Base-by-base conservation (phyloP, 2,329 filamentous ascomycete genomes). In the Neofusicoccum sp. region DNA sequence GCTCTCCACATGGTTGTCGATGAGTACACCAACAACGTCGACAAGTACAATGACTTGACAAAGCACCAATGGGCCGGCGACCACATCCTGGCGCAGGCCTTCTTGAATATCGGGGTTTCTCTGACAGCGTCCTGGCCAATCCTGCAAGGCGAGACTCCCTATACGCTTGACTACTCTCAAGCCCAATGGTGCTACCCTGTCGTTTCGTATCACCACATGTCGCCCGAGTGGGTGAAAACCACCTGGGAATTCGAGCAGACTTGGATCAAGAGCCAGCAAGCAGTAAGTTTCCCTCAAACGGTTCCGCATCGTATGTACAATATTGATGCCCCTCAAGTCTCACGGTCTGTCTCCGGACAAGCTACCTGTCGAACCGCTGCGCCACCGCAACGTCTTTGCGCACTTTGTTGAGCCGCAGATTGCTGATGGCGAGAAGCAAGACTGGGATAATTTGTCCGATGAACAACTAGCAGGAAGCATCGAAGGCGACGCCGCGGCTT, bases 91-190 rank as follows among this genome's bases (percentile, higher is more conserved):
- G 73, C 73, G 5, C 71, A 74, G 63, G 72, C 74, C 20, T 64
- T 76, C 8, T 68, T 70, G 54, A 70, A 75, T 47, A 66, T 71
- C 2, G 71, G 71, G 26, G 64, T 76, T 5, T 68, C 68, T 4
- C 62, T 77, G 16, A 68, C 75, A 11, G 72, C 71, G 56, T 71
- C 73, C 2, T 80, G 74, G 63, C 79, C 79, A 0, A 75, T 79
- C 62, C 71, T 80, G 45, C 78, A 80, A 64, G 75, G 76, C 58
- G 78, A 79, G 64, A 76, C 75, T 6, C 75, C 76, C 6, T 72
- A 71, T 31, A 74, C 74, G 1, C 66, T 80, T 56, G 72, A 78
- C 57, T 79, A 73, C 0, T 67, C 71, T 3, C 3, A 63, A 64
- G 14, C 63, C 45, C 49, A 74, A 1, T 80, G 78, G 77, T 80